phyloP scores from a whole-genome alignment of 140 eudicot genomes.

The Senecio squalidus region DNA sequence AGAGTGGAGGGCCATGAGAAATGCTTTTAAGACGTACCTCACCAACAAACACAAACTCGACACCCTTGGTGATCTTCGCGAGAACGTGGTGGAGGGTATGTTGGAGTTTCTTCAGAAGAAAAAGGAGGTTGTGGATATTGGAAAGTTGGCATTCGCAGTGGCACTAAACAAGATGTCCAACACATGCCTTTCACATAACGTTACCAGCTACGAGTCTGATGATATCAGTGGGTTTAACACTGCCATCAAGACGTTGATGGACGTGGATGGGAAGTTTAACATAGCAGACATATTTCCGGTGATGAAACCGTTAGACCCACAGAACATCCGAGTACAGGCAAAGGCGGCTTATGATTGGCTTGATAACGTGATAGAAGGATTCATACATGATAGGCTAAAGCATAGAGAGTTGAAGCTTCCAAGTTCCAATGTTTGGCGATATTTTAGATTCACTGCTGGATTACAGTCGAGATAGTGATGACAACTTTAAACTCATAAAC shows the following conservation, averaged over 20 bases:
- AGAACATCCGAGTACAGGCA: conserved; percentile 18
- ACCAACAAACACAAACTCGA: conserved; percentile 27
- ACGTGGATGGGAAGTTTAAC: conserved; percentile 32
- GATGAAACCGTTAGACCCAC: conserved; percentile 37
- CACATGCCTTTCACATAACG: conserved; percentile 26
- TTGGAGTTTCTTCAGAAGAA: background rate
- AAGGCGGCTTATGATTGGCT: conserved; percentile 27
- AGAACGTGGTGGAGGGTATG: conserved; percentile 17
- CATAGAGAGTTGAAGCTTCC: conserved; percentile 16
- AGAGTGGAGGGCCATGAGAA: conserved; percentile 19
- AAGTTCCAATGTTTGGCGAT: conserved; percentile 22
- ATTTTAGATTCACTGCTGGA: conserved; percentile 32
- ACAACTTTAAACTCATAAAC: background rate
- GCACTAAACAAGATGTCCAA: conserved; percentile 39
- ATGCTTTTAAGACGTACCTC: conserved; percentile 18
- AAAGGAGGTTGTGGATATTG: conserved; percentile 23
- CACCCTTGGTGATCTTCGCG: conserved; percentile 11
- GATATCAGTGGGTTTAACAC: conserved; percentile 21
- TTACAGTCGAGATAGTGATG: conserved; percentile 4
- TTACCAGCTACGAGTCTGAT: conserved; percentile 9
- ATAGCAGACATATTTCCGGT: conserved; percentile 30
- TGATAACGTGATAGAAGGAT: conserved; percentile 14
- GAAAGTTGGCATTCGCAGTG: conserved; percentile 33
- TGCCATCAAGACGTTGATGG: conserved; percentile 18
- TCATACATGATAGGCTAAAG: conserved; percentile 19